Percentiles rank a stretch among this genome's conserved stretches.
Evolutionary conservation across 208 protist genomes (phyloP).

Genomic region (Acanthamoeba healyi): DNA sequence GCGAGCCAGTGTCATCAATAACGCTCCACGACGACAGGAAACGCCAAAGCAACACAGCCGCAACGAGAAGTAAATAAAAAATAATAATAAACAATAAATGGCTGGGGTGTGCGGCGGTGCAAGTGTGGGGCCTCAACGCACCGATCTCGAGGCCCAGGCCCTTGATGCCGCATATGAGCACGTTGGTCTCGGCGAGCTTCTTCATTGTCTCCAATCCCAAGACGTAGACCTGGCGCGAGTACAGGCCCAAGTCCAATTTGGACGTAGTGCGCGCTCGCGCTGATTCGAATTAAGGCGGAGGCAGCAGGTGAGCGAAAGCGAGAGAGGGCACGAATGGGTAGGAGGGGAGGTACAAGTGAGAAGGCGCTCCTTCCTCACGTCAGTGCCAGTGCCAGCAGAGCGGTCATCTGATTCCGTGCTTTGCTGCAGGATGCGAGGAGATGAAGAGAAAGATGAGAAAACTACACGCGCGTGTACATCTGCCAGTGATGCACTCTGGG

Average conservation of each 20-base stretch:
- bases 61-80: neutral
- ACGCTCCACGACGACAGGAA: neutral
- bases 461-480: too few species aligned
- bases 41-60: neutral
- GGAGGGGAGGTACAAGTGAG: too few species aligned
- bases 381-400: too few species aligned
- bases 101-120: too few species aligned
- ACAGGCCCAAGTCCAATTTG: constrained; percentile 90
- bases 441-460: too few species aligned
- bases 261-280: neutral
- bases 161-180: constrained; percentile 89
- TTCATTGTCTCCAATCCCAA: neutral
- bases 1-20: neutral
- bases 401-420: too few species aligned
- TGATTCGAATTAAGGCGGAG: too few species aligned
- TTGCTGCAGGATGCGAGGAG: too few species aligned
- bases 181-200: constrained; percentile 45
- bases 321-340: too few species aligned
- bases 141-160: constrained; percentile 94
- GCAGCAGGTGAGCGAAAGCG: too few species aligned
- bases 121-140: neutral
- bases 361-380: too few species aligned
- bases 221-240: constrained; percentile 91
- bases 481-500: too few species aligned
- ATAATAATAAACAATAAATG: neutral